These are phyloP conservation scores for Eutrema salsugineum DNA, from an alignment of 441 rosid species.

Conservation along the genomic window DNA sequence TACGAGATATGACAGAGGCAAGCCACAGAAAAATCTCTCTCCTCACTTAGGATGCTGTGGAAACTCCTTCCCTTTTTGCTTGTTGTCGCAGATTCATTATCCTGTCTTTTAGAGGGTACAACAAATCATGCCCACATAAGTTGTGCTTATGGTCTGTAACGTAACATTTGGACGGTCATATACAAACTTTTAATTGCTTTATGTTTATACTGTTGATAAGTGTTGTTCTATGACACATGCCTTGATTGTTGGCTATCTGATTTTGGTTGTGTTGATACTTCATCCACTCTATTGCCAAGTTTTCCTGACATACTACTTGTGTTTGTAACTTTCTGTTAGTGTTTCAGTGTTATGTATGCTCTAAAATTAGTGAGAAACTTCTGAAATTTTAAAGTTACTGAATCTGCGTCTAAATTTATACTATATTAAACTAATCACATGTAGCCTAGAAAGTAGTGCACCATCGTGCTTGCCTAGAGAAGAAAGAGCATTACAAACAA, in stretches of 20 bases:
- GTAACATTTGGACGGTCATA: constrained; percentile 23
- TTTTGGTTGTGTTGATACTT: neutral
- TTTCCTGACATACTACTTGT: no score
- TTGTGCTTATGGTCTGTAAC: constrained; percentile 21
- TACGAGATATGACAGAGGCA: constrained; percentile 36
- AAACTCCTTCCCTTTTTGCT: constrained; percentile 9
- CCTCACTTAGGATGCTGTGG: neutral
- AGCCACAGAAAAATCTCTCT: neutral
- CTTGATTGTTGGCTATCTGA: neutral
- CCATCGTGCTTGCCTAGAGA: neutral
- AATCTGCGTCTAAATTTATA: no score
- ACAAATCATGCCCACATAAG: constrained; percentile 4
- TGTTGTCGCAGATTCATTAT: constrained; percentile 8
- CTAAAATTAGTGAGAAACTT: neutral
- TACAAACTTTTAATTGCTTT: constrained; percentile 16
- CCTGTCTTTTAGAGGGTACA: constrained; percentile 26
- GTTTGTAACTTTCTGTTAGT: no score
- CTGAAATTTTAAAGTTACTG: neutral
- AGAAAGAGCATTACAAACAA: no score
- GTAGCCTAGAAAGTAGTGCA: neutral
- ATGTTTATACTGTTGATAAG: constrained; percentile 22
- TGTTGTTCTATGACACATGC: constrained; percentile 7
- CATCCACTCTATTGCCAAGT: neutral
- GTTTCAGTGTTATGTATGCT: neutral
- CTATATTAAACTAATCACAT: neutral